Conservation (phyloP, 163 green algal genomes). For the Trebouxiophyceae sp. region DNA sequence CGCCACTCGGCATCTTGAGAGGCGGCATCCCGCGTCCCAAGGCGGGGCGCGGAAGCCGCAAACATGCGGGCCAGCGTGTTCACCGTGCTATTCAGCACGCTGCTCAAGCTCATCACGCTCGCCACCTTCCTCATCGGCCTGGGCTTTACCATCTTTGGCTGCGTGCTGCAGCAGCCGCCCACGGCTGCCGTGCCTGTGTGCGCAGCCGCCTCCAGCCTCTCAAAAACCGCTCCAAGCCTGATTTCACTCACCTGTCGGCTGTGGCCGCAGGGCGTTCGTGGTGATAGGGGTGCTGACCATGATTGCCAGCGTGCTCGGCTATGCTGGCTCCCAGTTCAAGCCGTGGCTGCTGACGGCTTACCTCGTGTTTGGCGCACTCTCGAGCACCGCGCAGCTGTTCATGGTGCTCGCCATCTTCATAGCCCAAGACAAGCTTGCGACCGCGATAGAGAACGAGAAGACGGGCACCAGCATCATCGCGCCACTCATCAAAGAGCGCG, state of each 20-base stretch:
- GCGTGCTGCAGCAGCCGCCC: slow-evolving; percentile 17
- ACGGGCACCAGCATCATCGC: neutral
- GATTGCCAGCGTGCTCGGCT: slow-evolving; percentile 11
- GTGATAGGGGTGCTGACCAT: slow-evolving; percentile 10
- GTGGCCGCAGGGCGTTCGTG: slow-evolving; percentile 16
- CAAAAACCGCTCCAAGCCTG: no score
- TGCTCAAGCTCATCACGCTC: slow-evolving; percentile 12
- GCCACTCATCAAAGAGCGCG: slow-evolving; percentile 1
- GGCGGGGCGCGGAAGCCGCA: no score
- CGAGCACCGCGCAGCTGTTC: slow-evolving; percentile 11
- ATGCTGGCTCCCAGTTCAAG: slow-evolving; percentile 9
- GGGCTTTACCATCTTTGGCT: slow-evolving; percentile 20
- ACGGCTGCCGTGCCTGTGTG: slow-evolving; percentile 14
- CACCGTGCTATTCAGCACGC: slow-evolving; percentile 5
- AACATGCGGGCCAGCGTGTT: neutral
- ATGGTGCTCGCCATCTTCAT: slow-evolving; percentile 21
- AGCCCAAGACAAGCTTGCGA: slow-evolving; percentile 5
- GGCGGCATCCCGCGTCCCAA: no score
- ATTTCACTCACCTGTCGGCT: no score
- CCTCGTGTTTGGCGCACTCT: slow-evolving; percentile 11
- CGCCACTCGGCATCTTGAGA: no score
- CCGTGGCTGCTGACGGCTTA: slow-evolving; percentile 9
- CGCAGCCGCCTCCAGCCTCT: no score
- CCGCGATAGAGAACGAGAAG: slow-evolving; percentile 7
- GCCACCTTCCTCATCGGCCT: slow-evolving; percentile 10